phyloP scores from a whole-genome alignment of 2,329 filamentous ascomycete genomes.

The Herpomyces periplanetae region DNA sequence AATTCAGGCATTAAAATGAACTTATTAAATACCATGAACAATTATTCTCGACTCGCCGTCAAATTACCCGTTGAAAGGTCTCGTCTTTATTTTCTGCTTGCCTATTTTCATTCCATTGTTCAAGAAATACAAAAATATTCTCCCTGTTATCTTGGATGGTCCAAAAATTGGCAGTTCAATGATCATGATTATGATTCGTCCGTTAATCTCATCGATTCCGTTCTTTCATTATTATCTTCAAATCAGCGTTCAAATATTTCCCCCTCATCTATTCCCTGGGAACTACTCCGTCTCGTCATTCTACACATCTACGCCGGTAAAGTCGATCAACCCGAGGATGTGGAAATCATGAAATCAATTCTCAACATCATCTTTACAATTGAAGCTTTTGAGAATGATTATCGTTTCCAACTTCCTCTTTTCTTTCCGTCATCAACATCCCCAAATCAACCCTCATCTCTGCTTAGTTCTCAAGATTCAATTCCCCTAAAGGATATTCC shows the following conservation, averaged over 20 bases:
- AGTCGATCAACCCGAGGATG: constrained; percentile 66
- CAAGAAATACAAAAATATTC: constrained; percentile 83
- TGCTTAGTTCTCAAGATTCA: constrained; percentile 6
- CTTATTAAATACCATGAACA: constrained; percentile 85
- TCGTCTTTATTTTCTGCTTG: constrained; percentile 55
- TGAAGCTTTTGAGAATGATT: constrained; percentile 36
- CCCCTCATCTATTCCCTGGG: constrained; percentile 76
- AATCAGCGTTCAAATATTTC: constrained; percentile 42
- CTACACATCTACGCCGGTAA: constrained; percentile 92
- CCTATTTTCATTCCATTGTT: constrained; percentile 75
- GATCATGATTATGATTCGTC: constrained; percentile 59
- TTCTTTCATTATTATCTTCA: constrained; percentile 5
- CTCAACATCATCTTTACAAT: constrained; percentile 46
- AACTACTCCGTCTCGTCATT: constrained; percentile 61
- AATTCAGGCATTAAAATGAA: constrained; percentile 83
- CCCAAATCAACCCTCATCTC: no score
- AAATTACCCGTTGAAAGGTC: constrained; percentile 67
- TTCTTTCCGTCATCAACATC: no score
- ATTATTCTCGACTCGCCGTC: constrained; percentile 28
- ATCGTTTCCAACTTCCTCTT: not conserved
- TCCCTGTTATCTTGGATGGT: constrained; percentile 75
- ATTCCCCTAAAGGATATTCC: constrained; percentile 14
- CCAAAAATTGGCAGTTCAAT: constrained; percentile 98
- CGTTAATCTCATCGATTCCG: constrained; percentile 4
- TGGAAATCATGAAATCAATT: constrained; percentile 25